Evolutionary conservation across 2,329 filamentous ascomycete species (phyloP), one percentile per base, ranked within the genome.

Genomic region (Exophiala oligosperma): DNA sequence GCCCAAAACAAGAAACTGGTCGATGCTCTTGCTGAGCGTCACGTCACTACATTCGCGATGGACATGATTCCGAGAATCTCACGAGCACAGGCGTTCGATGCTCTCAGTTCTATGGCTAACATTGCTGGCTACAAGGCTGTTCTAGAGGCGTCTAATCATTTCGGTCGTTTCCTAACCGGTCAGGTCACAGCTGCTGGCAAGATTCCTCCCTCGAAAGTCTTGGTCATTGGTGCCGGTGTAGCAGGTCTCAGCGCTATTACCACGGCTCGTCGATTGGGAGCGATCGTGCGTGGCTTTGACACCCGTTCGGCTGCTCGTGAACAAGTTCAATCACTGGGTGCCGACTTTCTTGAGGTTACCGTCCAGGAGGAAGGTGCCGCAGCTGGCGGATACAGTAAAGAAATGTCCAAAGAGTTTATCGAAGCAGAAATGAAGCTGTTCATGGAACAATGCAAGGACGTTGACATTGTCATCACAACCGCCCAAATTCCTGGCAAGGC

Each of bases 91-190:
- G 86, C 90, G 0, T 96, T 95, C 67, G 91, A 96, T 74, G 91
- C 91, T 0, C 79, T 96, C 56, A 84, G 90, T 72, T 94, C 90
- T 8, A 96, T 96, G 92, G 91, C 92, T 60, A 96, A 96, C 67
- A 96, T 96, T 75, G 90, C 91, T 23, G 92, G 92, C 0, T 96
- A 96, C 76, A 96, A 95, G 74, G 92, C 91, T 41, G 90, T 96
- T 1, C 78, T 96, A 44, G 91, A 96, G 73, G 92, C 91, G 1
- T 92, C 90, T 12, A 96, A 96, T 73, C 86, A 89, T 63, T 96
- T 95, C 73, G 91, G 91, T 52, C 85, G 91, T 47, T 96, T 95
- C 70, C 75, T 96, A 65, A 95, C 91, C 11, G 92, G 91, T 28
- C 92, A 96, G 72, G 90, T 92, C 14, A 96, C 92, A 3, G 92